Evolutionary conservation across 2,329 filamentous ascomycete species (phyloP).

Genomic region (Trichoderma sp.): DNA sequence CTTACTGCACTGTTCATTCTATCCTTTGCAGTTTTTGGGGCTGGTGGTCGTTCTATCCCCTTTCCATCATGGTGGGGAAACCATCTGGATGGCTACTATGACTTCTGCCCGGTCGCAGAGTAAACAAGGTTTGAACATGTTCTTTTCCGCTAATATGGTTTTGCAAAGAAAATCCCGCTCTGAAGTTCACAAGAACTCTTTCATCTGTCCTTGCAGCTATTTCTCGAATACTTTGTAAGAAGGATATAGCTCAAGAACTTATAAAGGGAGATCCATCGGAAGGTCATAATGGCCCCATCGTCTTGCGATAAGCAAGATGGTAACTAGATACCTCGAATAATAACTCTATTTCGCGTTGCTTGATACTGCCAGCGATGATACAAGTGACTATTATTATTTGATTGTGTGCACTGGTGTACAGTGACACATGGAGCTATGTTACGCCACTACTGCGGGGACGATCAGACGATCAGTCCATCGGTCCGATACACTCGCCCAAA

Average conservation of each 20-base stretch:
- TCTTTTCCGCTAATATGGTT: neutral
- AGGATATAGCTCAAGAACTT: conserved; percentile 9
- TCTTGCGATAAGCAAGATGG: neutral
- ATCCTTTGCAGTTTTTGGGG: conserved; percentile 58
- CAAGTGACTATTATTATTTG: neutral
- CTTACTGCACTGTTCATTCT: conserved; percentile 53
- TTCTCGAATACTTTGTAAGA: neutral
- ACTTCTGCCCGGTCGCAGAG: conserved; percentile 47
- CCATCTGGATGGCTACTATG: conserved; percentile 50
- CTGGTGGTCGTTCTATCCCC: conserved; percentile 44
- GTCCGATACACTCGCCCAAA: neutral
- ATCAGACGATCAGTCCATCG: neutral
- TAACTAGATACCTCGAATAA: neutral
- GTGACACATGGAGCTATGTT: too few species aligned
- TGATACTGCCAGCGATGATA: neutral
- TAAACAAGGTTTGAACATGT: conserved; percentile 26
- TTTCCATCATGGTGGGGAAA: conserved; percentile 61
- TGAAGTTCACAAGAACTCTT: neutral
- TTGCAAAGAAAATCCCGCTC: neutral
- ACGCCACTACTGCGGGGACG: too few species aligned
- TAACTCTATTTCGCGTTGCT: neutral
- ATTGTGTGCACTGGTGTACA: neutral
- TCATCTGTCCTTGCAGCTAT: neutral
- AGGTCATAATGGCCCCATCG: neutral
- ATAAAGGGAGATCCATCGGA: neutral